Percentiles rank a stretch among this genome's conserved stretches.
These are phyloP conservation scores for Spergularia marina DNA, from an alignment of 148 eudicot genomes.

Conservation along the genomic window DNA sequence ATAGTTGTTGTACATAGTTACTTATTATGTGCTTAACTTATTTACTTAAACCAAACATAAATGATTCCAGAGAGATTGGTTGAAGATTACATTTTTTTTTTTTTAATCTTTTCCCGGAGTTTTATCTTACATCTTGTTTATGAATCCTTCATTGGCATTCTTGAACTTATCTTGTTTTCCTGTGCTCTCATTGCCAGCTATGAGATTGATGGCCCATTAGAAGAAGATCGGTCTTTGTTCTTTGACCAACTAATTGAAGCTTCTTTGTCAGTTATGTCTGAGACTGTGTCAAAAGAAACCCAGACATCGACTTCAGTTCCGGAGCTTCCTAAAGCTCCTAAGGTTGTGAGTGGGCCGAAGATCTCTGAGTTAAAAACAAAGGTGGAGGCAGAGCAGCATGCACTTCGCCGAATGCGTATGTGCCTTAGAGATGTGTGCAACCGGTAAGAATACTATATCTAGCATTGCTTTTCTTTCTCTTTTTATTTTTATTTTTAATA, in stretches of 20 bases:
- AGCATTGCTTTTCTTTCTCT: not conserved
- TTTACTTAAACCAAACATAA: too few relatives aligned
- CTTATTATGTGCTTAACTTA: too few relatives aligned
- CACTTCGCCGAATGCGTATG: constrained; percentile 93
- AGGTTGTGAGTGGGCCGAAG: constrained; percentile 73
- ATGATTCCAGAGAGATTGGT: too few relatives aligned
- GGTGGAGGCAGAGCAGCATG: constrained; percentile 96
- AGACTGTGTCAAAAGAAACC: constrained; percentile 37
- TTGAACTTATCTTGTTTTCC: constrained; percentile 6
- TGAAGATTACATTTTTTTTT: too few relatives aligned
- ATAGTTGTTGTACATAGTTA: too few relatives aligned
- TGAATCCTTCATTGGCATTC: not conserved
- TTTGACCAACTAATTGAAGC: constrained; percentile 78
- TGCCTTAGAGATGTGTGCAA: constrained; percentile 98
- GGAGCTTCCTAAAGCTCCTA: constrained; percentile 94
- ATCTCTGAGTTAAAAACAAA: constrained; percentile 85
- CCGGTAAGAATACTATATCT: constrained; percentile 46
- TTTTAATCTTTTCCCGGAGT: too few relatives aligned
- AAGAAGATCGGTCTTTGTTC: constrained; percentile 74
- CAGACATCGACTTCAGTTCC: constrained; percentile 42
- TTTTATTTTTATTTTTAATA: too few relatives aligned
- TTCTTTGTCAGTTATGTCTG: constrained; percentile 68
- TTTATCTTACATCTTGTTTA: not conserved
- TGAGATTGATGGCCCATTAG: constrained; percentile 53
- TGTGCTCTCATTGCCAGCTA: constrained; percentile 46